Evolutionary conservation across 176 grass and related monocot genomes (phyloP).

Genomic region (Bothriochloa decipiens): DNA sequence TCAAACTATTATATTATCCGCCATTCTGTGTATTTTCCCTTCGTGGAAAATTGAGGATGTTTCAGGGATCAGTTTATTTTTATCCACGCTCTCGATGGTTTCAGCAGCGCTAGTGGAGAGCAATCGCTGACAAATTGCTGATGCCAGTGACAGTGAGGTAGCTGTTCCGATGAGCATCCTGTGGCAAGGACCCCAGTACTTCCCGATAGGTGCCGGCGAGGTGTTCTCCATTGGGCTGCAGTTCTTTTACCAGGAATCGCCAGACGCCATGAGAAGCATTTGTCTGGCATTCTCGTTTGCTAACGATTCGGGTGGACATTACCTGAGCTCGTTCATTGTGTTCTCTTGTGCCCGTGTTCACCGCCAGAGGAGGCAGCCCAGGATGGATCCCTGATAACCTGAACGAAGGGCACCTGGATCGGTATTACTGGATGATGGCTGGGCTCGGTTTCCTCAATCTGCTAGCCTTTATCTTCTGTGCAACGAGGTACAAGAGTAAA

Average conservation of each 20-base stretch:
- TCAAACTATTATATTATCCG: no score
- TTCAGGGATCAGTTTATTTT: constrained; percentile 40
- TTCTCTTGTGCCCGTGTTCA: constrained; percentile 48
- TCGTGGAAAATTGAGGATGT: no score
- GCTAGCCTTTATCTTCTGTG: constrained; percentile 40
- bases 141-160: background rate
- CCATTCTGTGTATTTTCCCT: no score
- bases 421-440: constrained; percentile 63
- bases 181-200: constrained; percentile 64
- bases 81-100: constrained; percentile 52
- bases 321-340: constrained; percentile 62
- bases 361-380: constrained; percentile 48
- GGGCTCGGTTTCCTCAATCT: constrained; percentile 48
- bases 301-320: constrained; percentile 47
- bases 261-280: constrained; percentile 64
- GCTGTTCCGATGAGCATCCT: constrained; percentile 56
- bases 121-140: constrained; percentile 37
- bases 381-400: constrained; percentile 74
- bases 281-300: constrained; percentile 47
- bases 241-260: constrained; percentile 70
- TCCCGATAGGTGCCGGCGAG: constrained; percentile 47
- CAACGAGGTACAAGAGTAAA: constrained; percentile 53
- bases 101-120: constrained; percentile 59
- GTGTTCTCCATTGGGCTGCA: constrained; percentile 58
- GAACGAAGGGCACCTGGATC: constrained; percentile 67